Percentiles rank a stretch among this genome's conserved stretches.
These are phyloP conservation scores for Rosa rugosa DNA, from an alignment of 306 rosid species.

Conservation along the genomic window DNA sequence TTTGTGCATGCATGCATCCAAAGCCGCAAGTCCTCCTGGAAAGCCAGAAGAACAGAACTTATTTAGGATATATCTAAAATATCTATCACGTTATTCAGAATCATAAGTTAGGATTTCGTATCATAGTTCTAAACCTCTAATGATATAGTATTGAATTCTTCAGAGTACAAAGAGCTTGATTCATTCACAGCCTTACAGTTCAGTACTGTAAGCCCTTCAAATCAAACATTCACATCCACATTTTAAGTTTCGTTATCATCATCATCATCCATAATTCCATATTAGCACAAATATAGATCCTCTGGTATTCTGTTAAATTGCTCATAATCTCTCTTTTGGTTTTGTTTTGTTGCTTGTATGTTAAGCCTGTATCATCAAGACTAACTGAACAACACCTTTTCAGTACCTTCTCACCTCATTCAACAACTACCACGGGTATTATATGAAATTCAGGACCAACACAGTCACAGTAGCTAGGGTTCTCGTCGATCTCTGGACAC, in stretches of 20 bases:
- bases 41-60: background rate
- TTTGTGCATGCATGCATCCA: background rate
- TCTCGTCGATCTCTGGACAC: background rate
- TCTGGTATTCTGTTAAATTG: background rate
- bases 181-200: background rate
- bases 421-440: background rate
- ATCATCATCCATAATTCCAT: no score
- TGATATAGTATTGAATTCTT: background rate
- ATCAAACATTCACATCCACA: background rate
- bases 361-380: background rate
- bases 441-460: conserved; percentile 1
- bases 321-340: background rate
- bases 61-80: background rate
- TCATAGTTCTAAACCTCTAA: background rate
- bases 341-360: background rate
- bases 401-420: background rate
- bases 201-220: background rate
- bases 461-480: background rate
- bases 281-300: background rate
- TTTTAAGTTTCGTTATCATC: background rate
- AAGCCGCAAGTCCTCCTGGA: background rate
- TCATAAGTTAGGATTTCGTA: background rate
- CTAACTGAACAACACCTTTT: background rate
- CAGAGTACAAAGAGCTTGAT: background rate
- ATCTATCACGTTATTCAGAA: background rate